A percentile compares a stretch with the other conserved stretches of the same genome.
Conservation (phyloP, 2,329 filamentous ascomycete genomes). For the Colletotrichum godetiae region DNA sequence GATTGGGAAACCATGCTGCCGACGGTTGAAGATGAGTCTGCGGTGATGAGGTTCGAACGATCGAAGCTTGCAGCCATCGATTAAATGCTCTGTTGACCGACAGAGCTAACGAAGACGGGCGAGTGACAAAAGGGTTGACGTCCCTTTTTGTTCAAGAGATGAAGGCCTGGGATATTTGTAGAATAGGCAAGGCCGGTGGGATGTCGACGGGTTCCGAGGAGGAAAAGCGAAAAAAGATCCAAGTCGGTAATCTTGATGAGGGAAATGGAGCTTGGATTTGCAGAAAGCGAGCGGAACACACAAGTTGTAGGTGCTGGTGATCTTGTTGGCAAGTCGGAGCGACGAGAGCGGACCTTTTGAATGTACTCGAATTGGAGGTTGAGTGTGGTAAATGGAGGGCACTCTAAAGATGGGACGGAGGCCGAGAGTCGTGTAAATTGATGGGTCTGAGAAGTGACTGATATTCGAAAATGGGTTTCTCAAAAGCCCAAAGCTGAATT, state of each 20-base stretch:
- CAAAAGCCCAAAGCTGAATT: conserved; percentile 31
- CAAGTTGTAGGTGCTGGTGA: neutral
- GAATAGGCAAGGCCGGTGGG: neutral
- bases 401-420: neutral
- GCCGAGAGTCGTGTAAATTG: neutral
- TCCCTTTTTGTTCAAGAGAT: conserved; percentile 8
- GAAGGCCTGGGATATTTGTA: neutral
- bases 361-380: neutral
- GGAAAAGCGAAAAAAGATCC: neutral
- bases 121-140: neutral
- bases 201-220: neutral
- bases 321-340: neutral
- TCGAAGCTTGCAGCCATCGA: conserved; percentile 32
- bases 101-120: conserved; percentile 8
- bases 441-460: neutral
- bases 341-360: conserved; percentile 22
- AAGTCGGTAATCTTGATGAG: neutral
- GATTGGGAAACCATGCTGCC: conserved; percentile 32
- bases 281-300: conserved; percentile 22
- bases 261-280: neutral
- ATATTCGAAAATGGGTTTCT: conserved; percentile 5
- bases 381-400: neutral
- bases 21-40: conserved; percentile 32
- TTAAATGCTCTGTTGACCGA: neutral
- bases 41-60: conserved; percentile 18